A percentile compares a stretch with the other conserved stretches of the same genome.
These are phyloP conservation scores for Diplodia sapinea DNA, from an alignment of 2,329 filamentous ascomycete genomes.

Conservation along the genomic window DNA sequence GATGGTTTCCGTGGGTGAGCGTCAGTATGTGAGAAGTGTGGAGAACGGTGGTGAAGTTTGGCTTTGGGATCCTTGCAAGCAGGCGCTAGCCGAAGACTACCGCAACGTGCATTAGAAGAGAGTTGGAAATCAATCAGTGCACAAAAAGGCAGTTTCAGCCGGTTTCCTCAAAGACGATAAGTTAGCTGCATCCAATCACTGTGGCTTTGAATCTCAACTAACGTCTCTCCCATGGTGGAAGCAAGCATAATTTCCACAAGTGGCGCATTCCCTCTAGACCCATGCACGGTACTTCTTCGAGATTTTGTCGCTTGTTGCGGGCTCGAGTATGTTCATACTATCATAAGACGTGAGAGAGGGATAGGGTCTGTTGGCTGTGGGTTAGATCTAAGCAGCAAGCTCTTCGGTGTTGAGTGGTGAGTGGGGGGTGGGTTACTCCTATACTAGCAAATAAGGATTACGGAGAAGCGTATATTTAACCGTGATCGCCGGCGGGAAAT, in stretches of 20 bases:
- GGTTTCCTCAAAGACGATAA: too few relatives aligned
- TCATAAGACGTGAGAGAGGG: background rate
- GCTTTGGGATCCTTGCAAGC: too few relatives aligned
- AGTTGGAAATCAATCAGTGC: too few relatives aligned
- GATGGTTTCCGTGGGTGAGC: too few relatives aligned
- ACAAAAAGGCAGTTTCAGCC: too few relatives aligned
- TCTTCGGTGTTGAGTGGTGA: background rate
- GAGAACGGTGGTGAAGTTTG: too few relatives aligned
- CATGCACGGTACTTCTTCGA: background rate
- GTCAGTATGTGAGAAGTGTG: too few relatives aligned
- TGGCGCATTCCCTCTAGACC: background rate
- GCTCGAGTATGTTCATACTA: background rate
- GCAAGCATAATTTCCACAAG: background rate
- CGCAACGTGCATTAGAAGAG: too few relatives aligned
- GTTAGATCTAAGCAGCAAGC: background rate
- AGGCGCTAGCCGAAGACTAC: too few relatives aligned
- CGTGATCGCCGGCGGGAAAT: constrained; percentile 23
- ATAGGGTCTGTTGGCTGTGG: background rate
- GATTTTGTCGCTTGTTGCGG: background rate
- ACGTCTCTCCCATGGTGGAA: background rate
- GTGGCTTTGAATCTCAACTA: too few relatives aligned
- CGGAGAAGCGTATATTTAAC: constrained; percentile 29
- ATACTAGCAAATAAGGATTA: constrained; percentile 11
- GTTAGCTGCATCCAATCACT: too few relatives aligned
- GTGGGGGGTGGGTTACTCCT: background rate